Evolutionary conservation across 2,329 filamentous ascomycete genomes (phyloP).

Genomic region (Trichoderma gracile): DNA sequence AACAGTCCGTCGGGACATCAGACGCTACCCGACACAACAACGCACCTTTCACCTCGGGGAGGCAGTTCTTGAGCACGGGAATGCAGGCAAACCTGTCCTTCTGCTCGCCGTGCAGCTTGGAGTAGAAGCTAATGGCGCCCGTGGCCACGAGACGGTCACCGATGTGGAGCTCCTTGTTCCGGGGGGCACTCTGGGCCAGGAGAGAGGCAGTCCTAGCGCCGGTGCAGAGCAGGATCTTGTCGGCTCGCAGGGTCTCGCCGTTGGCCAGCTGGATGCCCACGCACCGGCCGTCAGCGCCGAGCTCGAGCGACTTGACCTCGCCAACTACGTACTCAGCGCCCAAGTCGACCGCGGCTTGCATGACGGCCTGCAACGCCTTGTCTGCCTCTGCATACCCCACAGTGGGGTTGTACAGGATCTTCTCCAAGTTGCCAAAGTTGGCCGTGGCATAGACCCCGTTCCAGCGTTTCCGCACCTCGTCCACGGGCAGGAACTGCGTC

Average conservation of each 20-base stretch:
- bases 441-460: slow-evolving; percentile 59
- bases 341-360: slow-evolving; percentile 51
- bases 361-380: slow-evolving; percentile 56
- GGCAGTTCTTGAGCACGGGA: slow-evolving; percentile 55
- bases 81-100: slow-evolving; percentile 49
- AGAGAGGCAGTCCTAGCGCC: slow-evolving; percentile 59
- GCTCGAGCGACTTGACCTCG: slow-evolving; percentile 48
- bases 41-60: slow-evolving; percentile 46
- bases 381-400: slow-evolving; percentile 62
- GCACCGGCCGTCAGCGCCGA: slow-evolving; percentile 49
- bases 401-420: slow-evolving; percentile 57
- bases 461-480: slow-evolving; percentile 56
- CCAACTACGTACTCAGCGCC: slow-evolving; percentile 59
- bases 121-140: slow-evolving; percentile 50
- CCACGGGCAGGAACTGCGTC: slow-evolving; percentile 45
- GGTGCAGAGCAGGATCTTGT: slow-evolving; percentile 56
- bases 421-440: slow-evolving; percentile 56
- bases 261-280: slow-evolving; percentile 51
- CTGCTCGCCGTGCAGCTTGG: slow-evolving; percentile 46
- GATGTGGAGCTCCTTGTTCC: slow-evolving; percentile 52
- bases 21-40: slow-evolving; percentile 6
- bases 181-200: slow-evolving; percentile 52
- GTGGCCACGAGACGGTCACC: slow-evolving; percentile 57
- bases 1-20: neutral
- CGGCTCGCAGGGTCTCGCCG: slow-evolving; percentile 50